These are phyloP conservation scores for Orbilia oligospora DNA, from an alignment of 2,329 filamentous ascomycete genomes.

Conservation along the genomic window DNA sequence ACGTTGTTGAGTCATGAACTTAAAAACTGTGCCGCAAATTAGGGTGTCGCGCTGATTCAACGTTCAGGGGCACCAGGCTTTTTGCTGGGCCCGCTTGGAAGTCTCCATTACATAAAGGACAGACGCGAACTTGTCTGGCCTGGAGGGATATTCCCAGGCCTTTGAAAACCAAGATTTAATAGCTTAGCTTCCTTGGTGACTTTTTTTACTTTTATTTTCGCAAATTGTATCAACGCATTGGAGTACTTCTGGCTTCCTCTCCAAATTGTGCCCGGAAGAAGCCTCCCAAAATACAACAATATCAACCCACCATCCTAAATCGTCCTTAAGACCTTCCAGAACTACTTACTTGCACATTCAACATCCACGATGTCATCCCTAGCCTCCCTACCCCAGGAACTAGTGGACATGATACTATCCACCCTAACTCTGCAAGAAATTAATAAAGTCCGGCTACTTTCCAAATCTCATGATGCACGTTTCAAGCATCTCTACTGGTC, in stretches of 20 bases:
- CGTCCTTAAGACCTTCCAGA: neutral
- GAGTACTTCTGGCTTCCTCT: too few relatives aligned
- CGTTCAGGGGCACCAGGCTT: neutral
- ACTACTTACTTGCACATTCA: too few relatives aligned
- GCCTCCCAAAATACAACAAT: neutral
- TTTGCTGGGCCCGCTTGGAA: too few relatives aligned
- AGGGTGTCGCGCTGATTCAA: neutral
- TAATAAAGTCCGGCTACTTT: neutral
- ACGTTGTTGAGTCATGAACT: constrained; percentile 8
- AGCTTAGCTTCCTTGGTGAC: too few relatives aligned
- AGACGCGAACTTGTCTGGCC: neutral
- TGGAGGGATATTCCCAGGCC: neutral
- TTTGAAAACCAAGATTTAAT: too few relatives aligned
- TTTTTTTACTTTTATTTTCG: too few relatives aligned
- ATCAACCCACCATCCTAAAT: neutral
- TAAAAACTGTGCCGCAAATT: neutral
- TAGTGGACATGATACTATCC: constrained; percentile 9
- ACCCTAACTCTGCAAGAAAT: neutral
- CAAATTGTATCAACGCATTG: too few relatives aligned
- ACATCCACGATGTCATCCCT: neutral
- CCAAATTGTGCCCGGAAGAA: too few relatives aligned
- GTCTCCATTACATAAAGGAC: neutral
- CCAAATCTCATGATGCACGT: neutral
- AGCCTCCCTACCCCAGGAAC: neutral
- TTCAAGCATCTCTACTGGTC: neutral